These are phyloP conservation scores for Biscutella auriculata DNA, from an alignment of 441 rosid species.

Conservation along the genomic window DNA sequence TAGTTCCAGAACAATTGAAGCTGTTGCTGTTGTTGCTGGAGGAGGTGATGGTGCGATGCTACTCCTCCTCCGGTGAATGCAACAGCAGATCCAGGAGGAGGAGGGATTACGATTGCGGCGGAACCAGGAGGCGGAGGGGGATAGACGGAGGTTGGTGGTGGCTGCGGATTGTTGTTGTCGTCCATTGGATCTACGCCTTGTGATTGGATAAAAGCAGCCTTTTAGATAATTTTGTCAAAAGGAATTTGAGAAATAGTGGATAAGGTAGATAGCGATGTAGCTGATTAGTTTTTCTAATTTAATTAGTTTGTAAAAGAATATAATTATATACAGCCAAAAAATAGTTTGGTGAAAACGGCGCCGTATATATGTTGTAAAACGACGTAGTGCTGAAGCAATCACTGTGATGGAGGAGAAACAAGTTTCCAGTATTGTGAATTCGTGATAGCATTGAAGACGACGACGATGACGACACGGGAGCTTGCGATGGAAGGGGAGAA, in stretches of 20 bases:
- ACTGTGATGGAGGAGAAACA: conserved; percentile 24
- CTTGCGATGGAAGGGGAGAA: conserved; percentile 81
- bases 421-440: neutral
- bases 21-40: conserved; percentile 79
- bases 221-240: conserved; percentile 4
- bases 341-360: neutral
- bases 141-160: conserved; percentile 32
- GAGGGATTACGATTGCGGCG: conserved; percentile 16
- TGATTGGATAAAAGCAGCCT: conserved; percentile 28
- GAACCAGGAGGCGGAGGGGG: conserved; percentile 21
- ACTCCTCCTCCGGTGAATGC: conserved; percentile 16
- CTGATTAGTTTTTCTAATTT: conserved; percentile 15
- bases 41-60: conserved; percentile 51
- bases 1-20: conserved; percentile 65
- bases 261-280: conserved; percentile 26
- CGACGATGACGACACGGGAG: conserved; percentile 65
- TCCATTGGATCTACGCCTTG: conserved; percentile 15
- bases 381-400: too few species aligned
- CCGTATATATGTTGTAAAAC: too few species aligned
- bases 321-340: neutral
- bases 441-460: conserved; percentile 3
- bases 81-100: conserved; percentile 36
- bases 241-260: conserved; percentile 12
- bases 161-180: conserved; percentile 40
- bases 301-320: too few species aligned